Conservation (phyloP, 2,329 filamentous ascomycete genomes). For the Rugonectria rugulosa region DNA sequence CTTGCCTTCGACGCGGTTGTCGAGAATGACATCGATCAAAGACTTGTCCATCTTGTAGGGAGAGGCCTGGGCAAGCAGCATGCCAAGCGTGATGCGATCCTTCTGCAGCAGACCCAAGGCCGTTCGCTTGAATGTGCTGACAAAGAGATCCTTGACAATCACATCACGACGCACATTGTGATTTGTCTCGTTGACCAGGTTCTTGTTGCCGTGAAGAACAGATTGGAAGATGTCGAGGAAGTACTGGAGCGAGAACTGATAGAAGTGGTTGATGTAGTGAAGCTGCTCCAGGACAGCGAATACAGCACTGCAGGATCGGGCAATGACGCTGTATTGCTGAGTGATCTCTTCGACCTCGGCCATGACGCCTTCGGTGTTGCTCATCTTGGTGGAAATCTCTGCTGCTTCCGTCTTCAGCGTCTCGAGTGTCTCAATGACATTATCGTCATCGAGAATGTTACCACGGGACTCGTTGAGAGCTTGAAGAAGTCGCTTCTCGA, state of each 20-base stretch:
- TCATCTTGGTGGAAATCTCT: conserved; percentile 95
- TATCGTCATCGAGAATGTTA: conserved; percentile 97
- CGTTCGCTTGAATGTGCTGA: conserved; percentile 92
- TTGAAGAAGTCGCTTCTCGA: conserved; percentile 93
- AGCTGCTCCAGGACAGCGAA: conserved; percentile 97
- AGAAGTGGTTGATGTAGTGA: conserved; percentile 98
- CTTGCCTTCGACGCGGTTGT: conserved; percentile 75
- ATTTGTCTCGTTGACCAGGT: conserved; percentile 73
- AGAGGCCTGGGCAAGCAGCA: conserved; percentile 94
- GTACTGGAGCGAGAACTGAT: conserved; percentile 98
- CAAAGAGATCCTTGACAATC: conserved; percentile 90
- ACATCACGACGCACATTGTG: conserved; percentile 84
- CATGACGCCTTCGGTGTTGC: conserved; percentile 97
- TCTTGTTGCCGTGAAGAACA: conserved; percentile 83
- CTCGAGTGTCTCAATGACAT: conserved; percentile 97
- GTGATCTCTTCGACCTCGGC: conserved; percentile 96
- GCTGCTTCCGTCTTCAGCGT: conserved; percentile 97
- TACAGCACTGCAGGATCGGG: conserved; percentile 93
- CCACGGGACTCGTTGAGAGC: conserved; percentile 96
- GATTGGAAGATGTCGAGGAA: conserved; percentile 97
- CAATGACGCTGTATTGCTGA: conserved; percentile 90
- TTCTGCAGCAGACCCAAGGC: conserved; percentile 91
- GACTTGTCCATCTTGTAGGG: conserved; percentile 94
- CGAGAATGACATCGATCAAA: conserved; percentile 86
- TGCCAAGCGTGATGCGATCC: conserved; percentile 91